Percentiles rank a stretch among this genome's conserved stretches.
phyloP scores from a whole-genome alignment of 768 basidiomycete species.

The Pulveroboletus sp. region DNA sequence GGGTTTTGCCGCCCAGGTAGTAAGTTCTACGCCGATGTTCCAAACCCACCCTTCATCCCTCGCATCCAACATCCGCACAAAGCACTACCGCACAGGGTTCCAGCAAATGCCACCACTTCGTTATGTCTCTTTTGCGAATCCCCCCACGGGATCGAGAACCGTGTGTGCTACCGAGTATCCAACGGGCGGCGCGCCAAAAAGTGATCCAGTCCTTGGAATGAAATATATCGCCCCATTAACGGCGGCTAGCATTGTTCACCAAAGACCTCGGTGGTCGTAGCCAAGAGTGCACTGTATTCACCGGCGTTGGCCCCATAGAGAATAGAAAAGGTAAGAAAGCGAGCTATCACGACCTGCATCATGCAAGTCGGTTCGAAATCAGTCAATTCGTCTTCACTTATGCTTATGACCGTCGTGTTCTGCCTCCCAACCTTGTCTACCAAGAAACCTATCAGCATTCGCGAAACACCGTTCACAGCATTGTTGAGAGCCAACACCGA shows the following conservation, averaged over 20 bases:
- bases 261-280: constrained; percentile 7
- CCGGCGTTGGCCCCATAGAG: neutral
- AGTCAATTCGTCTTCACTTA: neutral
- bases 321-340: neutral
- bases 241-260: neutral
- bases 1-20: too few species aligned
- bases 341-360: neutral
- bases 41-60: too few species aligned
- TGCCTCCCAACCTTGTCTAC: constrained; percentile 1
- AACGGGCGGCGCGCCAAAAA: neutral
- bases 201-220: neutral
- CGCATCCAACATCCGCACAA: too few species aligned
- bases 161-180: neutral
- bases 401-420: neutral
- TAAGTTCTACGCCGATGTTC: too few species aligned
- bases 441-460: constrained; percentile 1
- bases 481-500: constrained; percentile 1
- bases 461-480: neutral
- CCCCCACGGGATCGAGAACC: too few species aligned
- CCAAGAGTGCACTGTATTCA: constrained; percentile 1
- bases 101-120: too few species aligned
- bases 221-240: neutral
- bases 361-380: too few species aligned
- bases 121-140: too few species aligned
- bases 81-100: too few species aligned